phyloP scores from a whole-genome alignment of 345 rosid genomes.

The Balakata baccata region DNA sequence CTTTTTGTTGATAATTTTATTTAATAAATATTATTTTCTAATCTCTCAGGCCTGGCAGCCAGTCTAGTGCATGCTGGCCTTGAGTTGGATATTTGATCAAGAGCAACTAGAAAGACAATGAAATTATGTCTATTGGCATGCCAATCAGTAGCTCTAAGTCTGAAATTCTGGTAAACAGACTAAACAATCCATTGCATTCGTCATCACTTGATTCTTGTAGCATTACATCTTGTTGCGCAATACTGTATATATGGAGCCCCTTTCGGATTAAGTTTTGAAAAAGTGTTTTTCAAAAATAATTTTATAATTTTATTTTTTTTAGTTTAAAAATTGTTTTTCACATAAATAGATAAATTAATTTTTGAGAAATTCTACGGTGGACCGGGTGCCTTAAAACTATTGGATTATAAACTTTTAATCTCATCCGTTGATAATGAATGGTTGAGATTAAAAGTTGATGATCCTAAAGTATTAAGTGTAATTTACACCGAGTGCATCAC shows the following conservation, averaged over 20 bases:
- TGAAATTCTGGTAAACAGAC: background rate
- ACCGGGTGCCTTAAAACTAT: too few species aligned
- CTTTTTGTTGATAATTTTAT: too few species aligned
- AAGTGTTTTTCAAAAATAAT: too few species aligned
- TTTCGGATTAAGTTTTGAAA: too few species aligned
- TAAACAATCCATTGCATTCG: background rate
- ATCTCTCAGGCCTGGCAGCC: background rate
- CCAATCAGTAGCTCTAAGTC: background rate
- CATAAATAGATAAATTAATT: too few species aligned
- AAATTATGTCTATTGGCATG: background rate
- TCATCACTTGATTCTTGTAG: background rate
- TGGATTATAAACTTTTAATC: too few species aligned
- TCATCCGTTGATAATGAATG: background rate
- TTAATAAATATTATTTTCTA: too few species aligned
- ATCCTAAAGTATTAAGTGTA: background rate
- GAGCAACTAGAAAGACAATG: background rate
- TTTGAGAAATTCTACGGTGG: too few species aligned
- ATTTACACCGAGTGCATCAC: too few species aligned
- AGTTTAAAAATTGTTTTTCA: too few species aligned
- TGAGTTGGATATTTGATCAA: background rate
- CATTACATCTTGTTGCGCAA: background rate
- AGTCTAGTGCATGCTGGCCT: background rate
- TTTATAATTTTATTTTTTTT: too few species aligned
- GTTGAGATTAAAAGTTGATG: background rate
- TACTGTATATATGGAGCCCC: too few species aligned